phyloP scores from a whole-genome alignment of 2,329 filamentous ascomycete genomes.

The Cyclaneusma minus region DNA sequence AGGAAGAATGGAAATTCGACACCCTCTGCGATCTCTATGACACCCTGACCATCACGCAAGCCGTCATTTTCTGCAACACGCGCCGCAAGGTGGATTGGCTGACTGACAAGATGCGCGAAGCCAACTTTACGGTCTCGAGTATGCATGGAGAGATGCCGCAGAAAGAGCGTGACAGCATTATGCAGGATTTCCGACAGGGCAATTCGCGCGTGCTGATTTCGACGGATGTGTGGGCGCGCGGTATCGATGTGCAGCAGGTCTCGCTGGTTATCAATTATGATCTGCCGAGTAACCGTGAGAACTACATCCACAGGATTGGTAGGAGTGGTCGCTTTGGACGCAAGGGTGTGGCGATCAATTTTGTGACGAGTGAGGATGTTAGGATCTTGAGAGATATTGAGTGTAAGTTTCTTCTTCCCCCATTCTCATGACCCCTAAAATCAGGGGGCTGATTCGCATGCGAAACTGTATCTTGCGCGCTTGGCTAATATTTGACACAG shows the following conservation, averaged over 20 bases:
- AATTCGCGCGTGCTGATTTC: slow-evolving; percentile 94
- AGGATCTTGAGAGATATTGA: slow-evolving; percentile 96
- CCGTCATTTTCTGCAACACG: slow-evolving; percentile 99
- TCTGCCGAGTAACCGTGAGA: slow-evolving; percentile 93
- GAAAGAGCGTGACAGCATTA: slow-evolving; percentile 94
- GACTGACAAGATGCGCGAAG: slow-evolving; percentile 97
- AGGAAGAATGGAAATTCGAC: slow-evolving; percentile 99
- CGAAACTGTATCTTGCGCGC: too few species aligned
- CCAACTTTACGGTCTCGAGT: slow-evolving; percentile 94
- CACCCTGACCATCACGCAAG: slow-evolving; percentile 94
- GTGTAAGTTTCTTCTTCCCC: slow-evolving; percentile 37
- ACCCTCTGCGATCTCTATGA: slow-evolving; percentile 98
- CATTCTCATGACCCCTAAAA: slow-evolving; percentile 7
- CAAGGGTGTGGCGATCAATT: slow-evolving; percentile 99
- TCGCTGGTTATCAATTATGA: slow-evolving; percentile 99
- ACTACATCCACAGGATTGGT: slow-evolving; percentile 98
- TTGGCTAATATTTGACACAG: slow-evolving; percentile 19
- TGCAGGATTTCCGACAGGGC: slow-evolving; percentile 96
- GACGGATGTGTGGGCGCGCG: slow-evolving; percentile 93
- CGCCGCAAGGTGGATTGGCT: slow-evolving; percentile 98
- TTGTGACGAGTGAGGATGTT: slow-evolving; percentile 95
- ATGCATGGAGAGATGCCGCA: slow-evolving; percentile 99
- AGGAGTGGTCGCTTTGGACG: slow-evolving; percentile 89
- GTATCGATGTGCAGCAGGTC: slow-evolving; percentile 98
- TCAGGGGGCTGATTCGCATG: too few species aligned